These are phyloP conservation scores for Datisca glomerata DNA, from an alignment of 306 rosid species.

Conservation along the genomic window DNA sequence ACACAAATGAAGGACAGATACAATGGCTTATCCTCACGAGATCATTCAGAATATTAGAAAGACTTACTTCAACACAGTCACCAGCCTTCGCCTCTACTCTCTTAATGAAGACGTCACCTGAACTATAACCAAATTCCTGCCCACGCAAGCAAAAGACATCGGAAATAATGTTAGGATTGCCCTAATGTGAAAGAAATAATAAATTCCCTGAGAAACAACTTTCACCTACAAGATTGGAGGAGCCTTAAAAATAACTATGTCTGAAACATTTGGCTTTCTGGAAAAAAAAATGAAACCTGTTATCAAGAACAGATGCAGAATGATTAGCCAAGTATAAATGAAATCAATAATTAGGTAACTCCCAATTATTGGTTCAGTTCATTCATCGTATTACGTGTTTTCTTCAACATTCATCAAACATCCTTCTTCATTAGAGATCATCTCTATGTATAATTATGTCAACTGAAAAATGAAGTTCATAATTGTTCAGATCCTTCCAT, in stretches of 20 bases:
- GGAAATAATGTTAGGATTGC: too few species aligned
- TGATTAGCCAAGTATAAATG: constrained; percentile 1
- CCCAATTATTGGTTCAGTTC: background rate
- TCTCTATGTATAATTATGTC: constrained; percentile 6
- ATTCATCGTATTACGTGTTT: constrained; percentile 2
- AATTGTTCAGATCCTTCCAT: too few species aligned
- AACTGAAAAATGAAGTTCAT: constrained; percentile 9
- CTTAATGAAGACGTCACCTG: constrained; percentile 69
- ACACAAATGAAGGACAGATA: too few species aligned
- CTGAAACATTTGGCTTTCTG: constrained; percentile 83
- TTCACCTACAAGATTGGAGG: constrained; percentile 70
- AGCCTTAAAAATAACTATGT: constrained; percentile 79
- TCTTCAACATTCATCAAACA: constrained; percentile 9
- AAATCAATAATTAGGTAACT: background rate
- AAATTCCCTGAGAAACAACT: background rate
- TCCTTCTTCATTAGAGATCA: too few species aligned
- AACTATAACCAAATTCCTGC: constrained; percentile 53
- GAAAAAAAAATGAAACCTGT: constrained; percentile 83
- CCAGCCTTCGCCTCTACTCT: constrained; percentile 94
- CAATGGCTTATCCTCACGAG: too few species aligned
- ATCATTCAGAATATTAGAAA: too few species aligned
- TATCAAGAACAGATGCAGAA: constrained; percentile 1
- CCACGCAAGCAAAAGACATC: constrained; percentile 7
- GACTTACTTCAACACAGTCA: constrained; percentile 73
- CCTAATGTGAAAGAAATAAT: too few species aligned